These are phyloP conservation scores for Xylaria sp. DNA, from an alignment of 2,329 filamentous ascomycete genomes.

Conservation along the genomic window DNA sequence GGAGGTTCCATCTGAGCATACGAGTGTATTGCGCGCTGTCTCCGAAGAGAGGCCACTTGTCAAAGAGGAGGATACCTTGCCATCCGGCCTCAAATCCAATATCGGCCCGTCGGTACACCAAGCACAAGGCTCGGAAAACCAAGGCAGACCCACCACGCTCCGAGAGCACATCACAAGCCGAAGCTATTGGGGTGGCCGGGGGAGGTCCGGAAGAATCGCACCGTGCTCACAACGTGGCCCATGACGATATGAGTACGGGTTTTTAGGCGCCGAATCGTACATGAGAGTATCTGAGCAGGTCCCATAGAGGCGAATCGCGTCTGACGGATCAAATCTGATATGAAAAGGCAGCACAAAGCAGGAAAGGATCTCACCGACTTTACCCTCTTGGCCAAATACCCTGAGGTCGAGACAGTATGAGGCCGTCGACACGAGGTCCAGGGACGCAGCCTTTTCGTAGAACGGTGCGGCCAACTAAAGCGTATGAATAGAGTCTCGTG, in stretches of 20 bases:
- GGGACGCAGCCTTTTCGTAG: conserved; percentile 23
- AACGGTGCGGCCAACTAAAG: conserved; percentile 5
- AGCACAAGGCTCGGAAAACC: conserved; percentile 6
- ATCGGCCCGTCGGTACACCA: conserved; percentile 18
- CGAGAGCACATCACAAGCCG: conserved; percentile 30
- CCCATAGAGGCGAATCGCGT: neutral
- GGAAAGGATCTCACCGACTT: conserved; percentile 29
- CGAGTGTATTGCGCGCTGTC: conserved; percentile 24
- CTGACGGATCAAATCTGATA: conserved; percentile 15
- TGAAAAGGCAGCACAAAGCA: conserved; percentile 27
- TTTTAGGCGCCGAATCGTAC: conserved; percentile 3
- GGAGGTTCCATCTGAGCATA: conserved; percentile 25
- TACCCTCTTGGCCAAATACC: conserved; percentile 26
- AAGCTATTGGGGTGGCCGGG: conserved; percentile 20
- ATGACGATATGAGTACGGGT: conserved; percentile 10
- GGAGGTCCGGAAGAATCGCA: conserved; percentile 16
- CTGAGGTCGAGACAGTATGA: conserved; percentile 18
- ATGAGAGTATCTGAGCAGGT: conserved; percentile 25
- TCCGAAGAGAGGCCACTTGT: conserved; percentile 29
- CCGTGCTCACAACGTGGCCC: conserved; percentile 21
- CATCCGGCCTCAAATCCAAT: conserved; percentile 18
- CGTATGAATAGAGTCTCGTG: conserved; percentile 30
- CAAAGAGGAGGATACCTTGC: conserved; percentile 25
- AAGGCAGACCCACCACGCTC: conserved; percentile 19
- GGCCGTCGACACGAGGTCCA: conserved; percentile 27